These are phyloP conservation scores for Spatholobus suberectus DNA, from an alignment of 306 rosid genomes.

Conservation along the genomic window DNA sequence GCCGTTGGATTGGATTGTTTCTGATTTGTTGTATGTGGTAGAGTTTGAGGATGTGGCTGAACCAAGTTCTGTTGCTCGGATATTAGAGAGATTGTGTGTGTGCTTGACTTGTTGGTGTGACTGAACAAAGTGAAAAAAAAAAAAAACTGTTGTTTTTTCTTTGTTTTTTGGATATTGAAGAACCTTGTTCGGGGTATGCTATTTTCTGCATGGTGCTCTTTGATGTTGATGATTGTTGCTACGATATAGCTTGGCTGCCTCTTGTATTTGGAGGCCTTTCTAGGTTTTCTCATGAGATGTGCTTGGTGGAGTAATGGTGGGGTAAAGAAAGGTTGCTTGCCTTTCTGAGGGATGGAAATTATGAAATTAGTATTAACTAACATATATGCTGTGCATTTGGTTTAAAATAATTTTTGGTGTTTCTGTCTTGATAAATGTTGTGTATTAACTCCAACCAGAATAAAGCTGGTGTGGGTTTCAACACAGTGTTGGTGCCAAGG, in stretches of 20 bases:
- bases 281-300: background rate
- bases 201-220: background rate
- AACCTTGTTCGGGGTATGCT: constrained; percentile 24
- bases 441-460: background rate
- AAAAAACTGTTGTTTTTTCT: too few relatives aligned
- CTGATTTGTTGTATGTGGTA: background rate
- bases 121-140: background rate
- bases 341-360: background rate
- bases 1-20: background rate
- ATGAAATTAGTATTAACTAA: constrained; percentile 3
- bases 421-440: constrained; percentile 11
- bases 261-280: background rate
- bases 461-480: constrained; percentile 20
- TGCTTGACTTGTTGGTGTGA: constrained; percentile 11
- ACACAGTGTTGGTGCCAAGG: background rate
- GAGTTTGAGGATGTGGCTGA: constrained; percentile 16
- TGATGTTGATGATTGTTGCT: background rate
- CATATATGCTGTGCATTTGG: background rate
- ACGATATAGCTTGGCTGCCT: background rate
- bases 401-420: background rate
- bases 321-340: constrained; percentile 19
- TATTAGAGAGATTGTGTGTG: background rate
- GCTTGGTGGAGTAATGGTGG: constrained; percentile 28
- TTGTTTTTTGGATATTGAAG: too few relatives aligned
- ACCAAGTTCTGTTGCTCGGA: background rate